Evolutionary conservation across 2,329 filamentous ascomycete genomes (phyloP), one percentile per base, ranked within the genome.

Genomic region (Leptographium wingfieldii): DNA sequence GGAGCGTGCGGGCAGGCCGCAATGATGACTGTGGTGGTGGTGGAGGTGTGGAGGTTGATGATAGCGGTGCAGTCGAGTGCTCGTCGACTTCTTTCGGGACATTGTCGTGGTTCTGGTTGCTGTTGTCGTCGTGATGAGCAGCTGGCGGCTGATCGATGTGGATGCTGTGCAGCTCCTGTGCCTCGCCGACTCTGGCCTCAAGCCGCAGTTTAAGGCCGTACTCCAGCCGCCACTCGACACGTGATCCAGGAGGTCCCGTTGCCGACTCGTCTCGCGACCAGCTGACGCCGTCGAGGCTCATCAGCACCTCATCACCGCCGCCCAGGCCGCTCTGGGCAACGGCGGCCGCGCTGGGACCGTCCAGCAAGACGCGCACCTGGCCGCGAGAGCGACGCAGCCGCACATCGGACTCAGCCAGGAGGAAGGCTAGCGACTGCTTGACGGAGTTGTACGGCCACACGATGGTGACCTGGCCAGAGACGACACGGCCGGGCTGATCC

Each of bases 361-460:
- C 77, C 66, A 96, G 90, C 51, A 86, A 82, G 56, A 91, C 81
- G 60, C 91, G 86, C 27, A 96, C 83, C 72, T 96, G 90, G 14
- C 92, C 92, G 65, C 82, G 86, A 49, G 80, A 78, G 63, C 84
- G 83, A 60, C 92, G 88, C 57, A 92, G 78, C 55, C 89, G 86
- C 68, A 92, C 88, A 70, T 96, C 90, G 54, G 85, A 84, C 67
- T 96, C 92, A 54, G 88, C 88, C 40, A 97, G 80, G 25, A 95
- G 80, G 57, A 96, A 85, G 31, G 90, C 86, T 65, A 91, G 80
- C 48, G 84, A 84, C 58, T 81, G 82, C 35, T 81, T 87, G 31
- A 90, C 83, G 27, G 87, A 87, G 64, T 88, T 96, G 72, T 90
- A 96, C 0, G 92, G 92, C 92, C 92, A 97, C 61, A 90, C 85